Conservation (phyloP, 805 yeast species). For the Martiniozyma abietophila region DNA sequence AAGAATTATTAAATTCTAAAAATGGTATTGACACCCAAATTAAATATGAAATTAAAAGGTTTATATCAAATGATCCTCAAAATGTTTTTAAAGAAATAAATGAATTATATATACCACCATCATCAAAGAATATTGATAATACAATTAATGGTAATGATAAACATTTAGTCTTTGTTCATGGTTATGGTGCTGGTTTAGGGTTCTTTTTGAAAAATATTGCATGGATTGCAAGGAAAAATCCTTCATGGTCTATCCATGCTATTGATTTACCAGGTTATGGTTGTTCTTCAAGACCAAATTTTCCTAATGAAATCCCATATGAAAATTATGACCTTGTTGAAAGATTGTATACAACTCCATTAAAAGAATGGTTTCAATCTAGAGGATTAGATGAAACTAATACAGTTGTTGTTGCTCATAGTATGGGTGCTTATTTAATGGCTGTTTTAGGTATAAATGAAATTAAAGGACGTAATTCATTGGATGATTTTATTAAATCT, state of each 20-base stretch:
- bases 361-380: slow-evolving; percentile 50
- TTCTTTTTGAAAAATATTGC: slow-evolving; percentile 67
- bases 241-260: slow-evolving; percentile 71
- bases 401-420: slow-evolving; percentile 69
- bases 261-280: slow-evolving; percentile 90
- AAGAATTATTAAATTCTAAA: slow-evolving; percentile 49
- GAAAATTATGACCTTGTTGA: slow-evolving; percentile 44
- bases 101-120: slow-evolving; percentile 59
- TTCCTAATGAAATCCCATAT: slow-evolving; percentile 31
- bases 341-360: slow-evolving; percentile 54
- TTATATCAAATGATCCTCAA: slow-evolving; percentile 33
- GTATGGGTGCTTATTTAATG: slow-evolving; percentile 84
- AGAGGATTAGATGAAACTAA: slow-evolving; percentile 30
- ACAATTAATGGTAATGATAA: slow-evolving; percentile 21
- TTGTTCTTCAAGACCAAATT: slow-evolving; percentile 71
- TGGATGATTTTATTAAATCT: no score
- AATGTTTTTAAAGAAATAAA: slow-evolving; percentile 47
- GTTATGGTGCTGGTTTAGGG: slow-evolving; percentile 88
- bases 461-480: slow-evolving; percentile 7
- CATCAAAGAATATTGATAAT: no score
- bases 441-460: slow-evolving; percentile 37
- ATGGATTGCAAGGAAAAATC: slow-evolving; percentile 19
- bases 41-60: slow-evolving; percentile 38
- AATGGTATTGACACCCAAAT: slow-evolving; percentile 37
- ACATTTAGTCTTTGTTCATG: slow-evolving; percentile 76